Conservation (phyloP, 495 filamentous ascomycete genomes). For the Parachaetomium inaequale region DNA sequence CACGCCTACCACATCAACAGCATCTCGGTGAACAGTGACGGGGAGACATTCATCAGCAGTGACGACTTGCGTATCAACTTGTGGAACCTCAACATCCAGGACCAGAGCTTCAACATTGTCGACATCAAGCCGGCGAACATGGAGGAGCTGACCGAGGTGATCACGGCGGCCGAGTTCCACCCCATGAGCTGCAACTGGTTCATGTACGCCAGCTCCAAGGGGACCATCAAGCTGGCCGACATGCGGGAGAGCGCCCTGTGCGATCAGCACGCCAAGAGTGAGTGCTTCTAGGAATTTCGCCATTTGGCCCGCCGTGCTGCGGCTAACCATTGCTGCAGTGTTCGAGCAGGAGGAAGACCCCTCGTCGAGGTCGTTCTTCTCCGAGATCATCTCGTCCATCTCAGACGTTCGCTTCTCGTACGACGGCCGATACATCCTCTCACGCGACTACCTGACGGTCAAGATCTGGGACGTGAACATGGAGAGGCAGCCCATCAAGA, state of each 20-base stretch:
- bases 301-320: not conserved
- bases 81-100: slow-evolving; percentile 98
- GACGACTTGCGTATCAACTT: slow-evolving; percentile 97
- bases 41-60: slow-evolving; percentile 98
- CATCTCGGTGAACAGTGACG: slow-evolving; percentile 98
- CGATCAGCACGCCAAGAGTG: slow-evolving; percentile 93
- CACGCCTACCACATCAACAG: slow-evolving; percentile 99
- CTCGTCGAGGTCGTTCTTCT: slow-evolving; percentile 98
- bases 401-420: slow-evolving; percentile 97
- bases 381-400: slow-evolving; percentile 98
- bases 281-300: slow-evolving; percentile 27
- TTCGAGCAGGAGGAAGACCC: slow-evolving; percentile 99
- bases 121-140: slow-evolving; percentile 99
- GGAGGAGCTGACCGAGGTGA: slow-evolving; percentile 98
- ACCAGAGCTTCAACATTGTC: slow-evolving; percentile 99
- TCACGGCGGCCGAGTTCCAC: slow-evolving; percentile 97
- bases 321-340: slow-evolving; percentile 53
- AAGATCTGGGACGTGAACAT: slow-evolving; percentile 99
- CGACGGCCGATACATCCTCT: slow-evolving; percentile 95
- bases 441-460: slow-evolving; percentile 94
- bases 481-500: slow-evolving; percentile 95
- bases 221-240: slow-evolving; percentile 97
- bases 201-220: slow-evolving; percentile 99
- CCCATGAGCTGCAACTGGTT: slow-evolving; percentile 98
- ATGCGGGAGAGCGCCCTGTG: slow-evolving; percentile 96